Conservation (phyloP, 345 rosid species). For the Mercurialis annua region DNA sequence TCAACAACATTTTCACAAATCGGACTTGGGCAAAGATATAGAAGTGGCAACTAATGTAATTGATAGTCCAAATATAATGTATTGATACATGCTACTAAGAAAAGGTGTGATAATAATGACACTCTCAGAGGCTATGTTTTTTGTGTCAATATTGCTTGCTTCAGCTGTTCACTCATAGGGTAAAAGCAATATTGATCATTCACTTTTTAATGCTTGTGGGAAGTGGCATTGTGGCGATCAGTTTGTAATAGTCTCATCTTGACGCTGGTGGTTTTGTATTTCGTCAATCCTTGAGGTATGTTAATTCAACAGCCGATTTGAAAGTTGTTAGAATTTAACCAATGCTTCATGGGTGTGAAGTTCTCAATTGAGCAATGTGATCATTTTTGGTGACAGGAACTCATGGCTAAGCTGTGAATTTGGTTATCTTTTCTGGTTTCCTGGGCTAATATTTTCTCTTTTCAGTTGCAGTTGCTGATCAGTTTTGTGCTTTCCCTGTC, state of each 20-base stretch:
- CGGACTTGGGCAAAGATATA: background rate
- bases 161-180: background rate
- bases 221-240: background rate
- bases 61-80: background rate
- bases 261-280: background rate
- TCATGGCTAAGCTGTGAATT: constrained; percentile 1
- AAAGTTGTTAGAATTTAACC: background rate
- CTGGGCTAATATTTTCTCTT: background rate
- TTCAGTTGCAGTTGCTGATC: constrained; percentile 6
- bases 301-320: background rate
- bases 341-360: background rate
- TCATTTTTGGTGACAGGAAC: background rate
- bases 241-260: background rate
- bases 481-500: background rate
- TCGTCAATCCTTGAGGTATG: background rate
- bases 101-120: background rate
- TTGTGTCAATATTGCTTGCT: background rate
- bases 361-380: background rate
- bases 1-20: background rate
- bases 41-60: background rate
- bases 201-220: background rate
- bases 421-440: background rate
- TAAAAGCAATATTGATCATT: too few species aligned
- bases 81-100: background rate
- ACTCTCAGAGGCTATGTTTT: background rate